Evolutionary conservation across 257 asterid species (phyloP), one percentile per base, ranked within the genome.

Genomic region (Leonotis leonurus): DNA sequence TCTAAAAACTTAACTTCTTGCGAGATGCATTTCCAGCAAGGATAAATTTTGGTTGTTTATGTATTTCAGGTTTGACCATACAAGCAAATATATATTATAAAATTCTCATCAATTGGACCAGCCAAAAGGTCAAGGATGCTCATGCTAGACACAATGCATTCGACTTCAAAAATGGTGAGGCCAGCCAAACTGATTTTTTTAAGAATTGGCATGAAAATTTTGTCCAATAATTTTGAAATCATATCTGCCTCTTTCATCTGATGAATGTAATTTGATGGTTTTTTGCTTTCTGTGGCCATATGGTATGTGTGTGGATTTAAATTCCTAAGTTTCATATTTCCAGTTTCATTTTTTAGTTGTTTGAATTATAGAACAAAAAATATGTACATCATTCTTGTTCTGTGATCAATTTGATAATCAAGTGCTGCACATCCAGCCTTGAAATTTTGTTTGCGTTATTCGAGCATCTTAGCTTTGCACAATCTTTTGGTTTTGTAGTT

Each of bases 111-210:
- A 84, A 77, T 67, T 92, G 99, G 99, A 85, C 96, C 67, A 92
- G 99, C 85, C 92, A 92, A 77, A 92, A 92, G 80, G 99, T 92
- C 78, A 92, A 92, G 77, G 86, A 82, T 72, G 72, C 90, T 66
- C 85, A 81, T 59, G 76, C 89, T 49, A 81, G 83, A 25, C 95
- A 82, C 73, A 89, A 92, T 75, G 78, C 99, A 45, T 89, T 92
- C 53, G 95, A 89, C 74, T 92, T 86, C 82, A 92, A 74, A 77
- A 75, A 85, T 13, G 97, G 97, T 88, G 78, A 56, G 64, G 36
- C 75, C 50, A 17, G 36, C 37, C 29, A 54, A 29, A 53, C 62
- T 24, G 14, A 40, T 43, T 39, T 39, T 50, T 35, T 52, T 36
- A 48, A 35, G 53, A 52, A 45, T 8, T 41, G 49, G 40, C 50